A percentile compares a stretch with the other conserved stretches of the same genome.
Conservation (phyloP, 108 stramenopile species). For the Epipyxis sp. region DNA sequence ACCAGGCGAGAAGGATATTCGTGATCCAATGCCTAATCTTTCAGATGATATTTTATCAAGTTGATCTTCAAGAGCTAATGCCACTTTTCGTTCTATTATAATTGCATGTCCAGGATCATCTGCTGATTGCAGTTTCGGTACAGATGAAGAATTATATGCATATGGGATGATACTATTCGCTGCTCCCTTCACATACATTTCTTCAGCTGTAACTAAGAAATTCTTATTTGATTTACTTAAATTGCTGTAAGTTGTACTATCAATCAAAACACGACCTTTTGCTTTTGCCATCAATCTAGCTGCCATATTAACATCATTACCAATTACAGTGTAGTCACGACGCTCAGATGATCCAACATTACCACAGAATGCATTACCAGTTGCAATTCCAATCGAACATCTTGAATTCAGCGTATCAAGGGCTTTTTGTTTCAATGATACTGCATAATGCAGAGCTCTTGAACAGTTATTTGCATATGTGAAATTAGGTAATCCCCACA, state of each 20-base stretch:
- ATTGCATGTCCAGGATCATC: not conserved
- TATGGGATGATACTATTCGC: not conserved
- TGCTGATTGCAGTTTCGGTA: no score
- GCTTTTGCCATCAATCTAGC: constrained; percentile 58
- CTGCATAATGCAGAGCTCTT: constrained; percentile 31
- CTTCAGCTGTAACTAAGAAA: not conserved
- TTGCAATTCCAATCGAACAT: constrained; percentile 56
- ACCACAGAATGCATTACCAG: constrained; percentile 60
- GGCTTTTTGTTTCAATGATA: not conserved
- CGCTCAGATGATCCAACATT: constrained; percentile 53
- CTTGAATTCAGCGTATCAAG: constrained; percentile 40
- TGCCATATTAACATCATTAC: constrained; percentile 61
- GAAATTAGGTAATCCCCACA: constrained; percentile 59
- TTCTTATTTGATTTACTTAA: not conserved
- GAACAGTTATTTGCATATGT: constrained; percentile 58
- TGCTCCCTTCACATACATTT: not conserved
- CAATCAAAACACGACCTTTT: not conserved
- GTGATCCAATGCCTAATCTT: no score
- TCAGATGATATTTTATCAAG: no score
- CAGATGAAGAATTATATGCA: no score
- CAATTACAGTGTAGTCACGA: constrained; percentile 60
- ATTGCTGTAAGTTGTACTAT: not conserved
- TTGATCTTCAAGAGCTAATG: not conserved
- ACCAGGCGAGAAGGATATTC: no score
- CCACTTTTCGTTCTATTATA: not conserved